Percentiles rank a stretch among this genome's conserved stretches.
Conservation (phyloP, 257 asterid species). For the Solanum sitiens region DNA sequence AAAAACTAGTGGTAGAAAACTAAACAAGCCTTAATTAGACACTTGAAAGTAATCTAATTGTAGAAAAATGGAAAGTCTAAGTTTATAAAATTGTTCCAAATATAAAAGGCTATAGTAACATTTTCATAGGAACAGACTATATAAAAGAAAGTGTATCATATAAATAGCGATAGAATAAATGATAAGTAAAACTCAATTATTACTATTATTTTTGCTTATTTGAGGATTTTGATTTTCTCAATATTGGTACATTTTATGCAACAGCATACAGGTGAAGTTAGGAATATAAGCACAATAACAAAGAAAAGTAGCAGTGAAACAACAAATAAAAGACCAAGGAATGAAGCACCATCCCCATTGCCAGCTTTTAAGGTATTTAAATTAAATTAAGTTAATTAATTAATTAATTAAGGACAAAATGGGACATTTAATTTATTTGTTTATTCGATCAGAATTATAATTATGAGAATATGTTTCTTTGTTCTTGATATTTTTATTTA, state of each 20-base stretch:
- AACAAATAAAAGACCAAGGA: constrained; percentile 48
- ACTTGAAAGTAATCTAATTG: neutral
- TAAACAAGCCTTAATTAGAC: neutral
- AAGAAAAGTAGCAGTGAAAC: constrained; percentile 40
- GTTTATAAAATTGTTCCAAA: neutral
- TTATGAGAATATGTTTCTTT: constrained; percentile 12
- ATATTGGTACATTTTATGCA: neutral
- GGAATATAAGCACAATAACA: constrained; percentile 16
- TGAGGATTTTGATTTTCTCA: neutral
- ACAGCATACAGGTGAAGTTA: constrained; percentile 25
- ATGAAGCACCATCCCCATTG: constrained; percentile 46
- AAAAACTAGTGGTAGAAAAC: neutral
- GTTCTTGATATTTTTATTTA: constrained; percentile 4
- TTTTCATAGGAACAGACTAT: neutral
- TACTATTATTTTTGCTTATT: neutral
- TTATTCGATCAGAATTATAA: neutral
- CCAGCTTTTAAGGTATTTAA: constrained; percentile 71
- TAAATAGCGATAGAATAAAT: neutral
- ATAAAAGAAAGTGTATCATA: neutral
- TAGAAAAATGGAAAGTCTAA: neutral
- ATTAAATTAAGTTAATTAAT: neutral
- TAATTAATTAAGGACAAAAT: neutral
- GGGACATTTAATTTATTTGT: neutral
- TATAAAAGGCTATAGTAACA: neutral
- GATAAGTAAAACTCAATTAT: neutral